Conservation (phyloP, 225 moss, liverwort and hornwort genomes). For the Bryoerythrophyllum caledonicum region DNA sequence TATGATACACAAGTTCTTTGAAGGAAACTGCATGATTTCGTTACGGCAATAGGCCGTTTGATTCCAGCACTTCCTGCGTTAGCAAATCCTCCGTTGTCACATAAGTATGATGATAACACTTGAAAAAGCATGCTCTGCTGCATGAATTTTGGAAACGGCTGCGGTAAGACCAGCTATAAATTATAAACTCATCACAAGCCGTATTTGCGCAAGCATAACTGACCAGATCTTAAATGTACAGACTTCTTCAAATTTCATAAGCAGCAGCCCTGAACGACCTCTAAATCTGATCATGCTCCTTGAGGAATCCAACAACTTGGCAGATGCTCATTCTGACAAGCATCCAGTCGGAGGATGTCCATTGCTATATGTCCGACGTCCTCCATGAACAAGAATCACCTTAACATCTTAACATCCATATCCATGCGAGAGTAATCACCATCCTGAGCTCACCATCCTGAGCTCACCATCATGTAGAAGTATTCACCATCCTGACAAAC, state of each 20-base stretch:
- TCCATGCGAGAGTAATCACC: background rate
- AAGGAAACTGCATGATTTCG: slow-evolving; percentile 5
- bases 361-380: background rate
- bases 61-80: too few species aligned
- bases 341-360: background rate
- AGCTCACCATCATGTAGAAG: too few species aligned
- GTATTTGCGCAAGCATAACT: slow-evolving; percentile 14
- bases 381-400: too few species aligned
- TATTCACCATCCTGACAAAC: too few species aligned
- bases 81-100: slow-evolving; percentile 1
- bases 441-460: too few species aligned
- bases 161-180: too few species aligned
- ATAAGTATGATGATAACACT: background rate
- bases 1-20: slow-evolving; percentile 23
- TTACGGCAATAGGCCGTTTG: slow-evolving; percentile 14
- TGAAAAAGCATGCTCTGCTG: too few species aligned
- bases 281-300: background rate
- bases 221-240: slow-evolving; percentile 3
- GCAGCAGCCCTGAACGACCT: slow-evolving; percentile 9
- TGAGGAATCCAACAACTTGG: background rate
- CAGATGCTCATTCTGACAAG: slow-evolving; percentile 13
- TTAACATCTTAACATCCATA: background rate
- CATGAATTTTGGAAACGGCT: slow-evolving; percentile 28
- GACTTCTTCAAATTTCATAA: slow-evolving; percentile 9
- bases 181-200: slow-evolving; percentile 23